Percentiles rank a stretch among this genome's conserved stretches.
These are phyloP conservation scores for Verticillium dahliae DNA, from an alignment of 2,329 filamentous ascomycete species.

Conservation along the genomic window DNA sequence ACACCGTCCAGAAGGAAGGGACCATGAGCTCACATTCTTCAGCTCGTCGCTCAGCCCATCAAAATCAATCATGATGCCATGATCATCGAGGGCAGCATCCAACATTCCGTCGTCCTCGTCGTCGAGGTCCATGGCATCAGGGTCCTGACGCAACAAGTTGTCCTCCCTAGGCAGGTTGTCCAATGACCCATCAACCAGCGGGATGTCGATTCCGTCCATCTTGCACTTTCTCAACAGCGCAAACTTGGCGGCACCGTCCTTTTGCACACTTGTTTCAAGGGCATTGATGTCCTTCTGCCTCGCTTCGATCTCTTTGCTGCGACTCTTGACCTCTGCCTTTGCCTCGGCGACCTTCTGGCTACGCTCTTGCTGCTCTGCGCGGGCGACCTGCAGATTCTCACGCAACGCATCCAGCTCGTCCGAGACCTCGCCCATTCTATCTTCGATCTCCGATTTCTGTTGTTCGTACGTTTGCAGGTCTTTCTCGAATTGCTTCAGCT, in stretches of 20 bases:
- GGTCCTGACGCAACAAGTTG: constrained; percentile 65
- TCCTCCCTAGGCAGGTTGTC: constrained; percentile 87
- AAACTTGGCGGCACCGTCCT: constrained; percentile 78
- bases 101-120: constrained; percentile 54
- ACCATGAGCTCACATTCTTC: constrained; percentile 54
- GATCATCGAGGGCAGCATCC: constrained; percentile 69
- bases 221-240: constrained; percentile 81
- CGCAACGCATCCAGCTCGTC: constrained; percentile 72
- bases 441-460: constrained; percentile 69
- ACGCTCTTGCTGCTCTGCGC: constrained; percentile 60
- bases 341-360: constrained; percentile 72
- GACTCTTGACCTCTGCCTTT: constrained; percentile 73
- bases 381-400: constrained; percentile 64
- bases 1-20: not conserved
- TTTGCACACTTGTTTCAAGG: constrained; percentile 81
- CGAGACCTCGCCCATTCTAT: constrained; percentile 63
- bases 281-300: constrained; percentile 66
- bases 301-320: constrained; percentile 74
- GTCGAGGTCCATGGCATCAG: constrained; percentile 90
- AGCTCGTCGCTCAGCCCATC: constrained; percentile 74
- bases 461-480: constrained; percentile 64
- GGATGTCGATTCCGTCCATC: constrained; percentile 85
- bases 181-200: constrained; percentile 68
- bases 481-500: constrained; percentile 58
- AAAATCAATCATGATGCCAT: constrained; percentile 89